Base-by-base conservation (phyloP, 2,329 filamentous ascomycete genomes). In the Cladophialophora exuberans region DNA sequence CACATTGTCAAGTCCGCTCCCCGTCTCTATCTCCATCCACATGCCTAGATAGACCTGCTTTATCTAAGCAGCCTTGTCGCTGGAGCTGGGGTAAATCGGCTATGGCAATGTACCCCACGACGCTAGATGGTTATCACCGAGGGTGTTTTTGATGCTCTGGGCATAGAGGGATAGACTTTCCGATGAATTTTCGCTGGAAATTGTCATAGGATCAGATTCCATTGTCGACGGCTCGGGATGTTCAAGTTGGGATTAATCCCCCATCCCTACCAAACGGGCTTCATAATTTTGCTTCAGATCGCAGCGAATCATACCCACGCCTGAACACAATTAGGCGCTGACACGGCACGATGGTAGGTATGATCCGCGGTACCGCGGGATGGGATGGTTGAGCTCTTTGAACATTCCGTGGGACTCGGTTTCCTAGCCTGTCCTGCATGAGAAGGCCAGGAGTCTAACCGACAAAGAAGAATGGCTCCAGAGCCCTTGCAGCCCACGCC, bases 361-460 rank as follows among this genome's bases (percentile, higher is more conserved):
- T 15, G 10, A 39, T 39, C 3, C 2, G 17, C 22, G n/a, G 17
- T 20, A 10, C 6, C 17, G 22, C 3, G n/a, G 17, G 15, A 20
- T 20, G 35, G 9, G 35, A 39, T 20, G 15, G 35, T 18, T 18
- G 7, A 3, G 3, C 3, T 18, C 3, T 4, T 9, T 15, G 33
- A n/a, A 38, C 17, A n/a, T 15, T 26, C 39, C 39, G 22, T 22
- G 39, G 39, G 39, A 42, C 39, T 42, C n/a, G 39, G 26, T 42
- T 42, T 25, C 39, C 39, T 42, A 42, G 38, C 36, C 22, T 5
- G 36, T 39, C 13, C 6, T 6, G 13, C 13, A 13, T 7, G 35
- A 11, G 17, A 13, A 22, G 3, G 22, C 17, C 38, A 13, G 13
- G 17, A 15, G 20, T 18, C 38, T 42, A 42, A 42, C 38, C 20